Evolutionary conservation across 108 stramenopile genomes (phyloP), one percentile per base, ranked within the genome.

Genomic region (Stephanodiscus triporus): DNA sequence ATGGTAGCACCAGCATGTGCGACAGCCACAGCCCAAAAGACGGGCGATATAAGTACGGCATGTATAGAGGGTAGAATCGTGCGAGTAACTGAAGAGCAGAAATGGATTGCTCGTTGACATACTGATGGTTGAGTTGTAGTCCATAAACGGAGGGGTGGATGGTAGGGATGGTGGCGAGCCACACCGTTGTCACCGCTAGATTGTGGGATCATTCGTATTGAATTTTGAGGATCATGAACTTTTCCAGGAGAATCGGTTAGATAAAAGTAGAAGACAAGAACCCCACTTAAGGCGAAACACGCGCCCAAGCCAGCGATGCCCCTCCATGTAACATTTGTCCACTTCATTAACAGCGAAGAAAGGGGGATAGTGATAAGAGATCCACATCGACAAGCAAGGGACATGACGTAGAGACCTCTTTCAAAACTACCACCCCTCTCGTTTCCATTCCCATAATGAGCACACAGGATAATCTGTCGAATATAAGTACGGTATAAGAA

Each of bases 11-110:
- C 93, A 27, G 89, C 77, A 68, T 94, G 93, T 6, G 90, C 93
- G 37, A 90, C 66, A 11, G 93, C 88, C 19, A 94, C 82, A 59
- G 85, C 74, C 90, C 91, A 94, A 72, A 94, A 94, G 29, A 88
- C 86, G 1, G 86, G 83, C 56, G 85, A 90, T 36, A 48, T 42
- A 2, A 91, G 73, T 4, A 91, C 82, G 53, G 68, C 76, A 32
- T 79, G 54, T 16, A 91, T 27, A 37, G 93, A 91, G 16, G 93
- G 93, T 4, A 90, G 16, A 10, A 89, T 42, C 2, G 75, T 81
- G 37, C 36, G 38, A 22, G 66, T 40, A 26, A 63, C 66, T 1
- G 69, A 65, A 34, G 69, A 47, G 10, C 38, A 17, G 64, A 74
- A 75, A 20, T 13, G 55, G 10, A 75, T n/a, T 32, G 62, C 37